Evolutionary conservation across 768 basidiomycete genomes (phyloP).

Genomic region (Antrodiella citrinella): DNA sequence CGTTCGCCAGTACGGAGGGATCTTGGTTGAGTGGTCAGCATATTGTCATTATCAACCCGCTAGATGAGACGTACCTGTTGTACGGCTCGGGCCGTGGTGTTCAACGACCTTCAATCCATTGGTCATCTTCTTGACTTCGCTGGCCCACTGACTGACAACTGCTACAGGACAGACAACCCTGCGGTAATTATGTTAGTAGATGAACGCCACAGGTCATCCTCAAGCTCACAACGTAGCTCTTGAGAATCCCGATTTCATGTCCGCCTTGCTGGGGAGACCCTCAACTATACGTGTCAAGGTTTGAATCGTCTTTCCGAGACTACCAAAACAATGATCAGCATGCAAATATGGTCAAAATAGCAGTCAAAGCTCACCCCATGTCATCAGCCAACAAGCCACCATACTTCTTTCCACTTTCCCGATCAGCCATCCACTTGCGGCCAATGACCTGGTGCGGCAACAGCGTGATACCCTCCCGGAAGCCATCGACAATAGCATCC

Average conservation of each 20-base stretch:
- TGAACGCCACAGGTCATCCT: too few relatives aligned
- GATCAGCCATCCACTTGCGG: conserved; percentile 77
- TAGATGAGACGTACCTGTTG: conserved; percentile 42
- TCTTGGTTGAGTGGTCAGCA: conserved; percentile 31
- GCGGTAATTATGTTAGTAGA: neutral
- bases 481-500: conserved; percentile 70
- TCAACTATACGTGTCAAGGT: conserved; percentile 83
- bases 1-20: conserved; percentile 39
- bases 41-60: neutral
- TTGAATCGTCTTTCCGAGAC: conserved; percentile 88
- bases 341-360: neutral
- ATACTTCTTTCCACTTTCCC: conserved; percentile 68
- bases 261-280: conserved; percentile 60
- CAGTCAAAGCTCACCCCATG: conserved; percentile 52
- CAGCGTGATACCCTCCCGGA: conserved; percentile 58
- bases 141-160: conserved; percentile 86
- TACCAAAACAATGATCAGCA: conserved; percentile 17
- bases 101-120: conserved; percentile 60
- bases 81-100: conserved; percentile 75
- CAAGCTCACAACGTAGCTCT: conserved; percentile 60
- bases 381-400: conserved; percentile 93
- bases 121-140: conserved; percentile 72
- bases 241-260: conserved; percentile 66
- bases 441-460: conserved; percentile 87
- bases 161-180: conserved; percentile 87